A percentile compares a stretch with the other conserved stretches of the same genome.
phyloP scores from a whole-genome alignment of 768 basidiomycete species.

The Rhizopogon vesiculosus region DNA sequence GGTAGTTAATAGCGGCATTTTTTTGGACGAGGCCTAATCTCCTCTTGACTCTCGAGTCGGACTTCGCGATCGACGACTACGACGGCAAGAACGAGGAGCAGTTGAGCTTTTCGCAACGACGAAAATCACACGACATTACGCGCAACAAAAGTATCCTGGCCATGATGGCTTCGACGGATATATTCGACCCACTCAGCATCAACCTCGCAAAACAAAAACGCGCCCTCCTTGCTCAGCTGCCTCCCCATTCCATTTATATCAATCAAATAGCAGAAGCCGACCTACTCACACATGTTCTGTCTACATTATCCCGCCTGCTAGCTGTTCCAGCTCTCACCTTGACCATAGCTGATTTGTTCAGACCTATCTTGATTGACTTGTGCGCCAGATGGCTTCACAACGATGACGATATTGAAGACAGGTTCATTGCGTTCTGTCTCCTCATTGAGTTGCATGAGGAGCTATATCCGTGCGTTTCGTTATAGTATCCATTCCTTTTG shows the following conservation, averaged over 20 bases:
- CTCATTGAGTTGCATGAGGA: slow-evolving; percentile 68
- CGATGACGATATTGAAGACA: slow-evolving; percentile 41
- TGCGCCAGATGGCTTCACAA: slow-evolving; percentile 78
- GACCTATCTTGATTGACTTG: slow-evolving; percentile 76
- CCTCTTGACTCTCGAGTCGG: background rate
- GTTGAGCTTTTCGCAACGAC: slow-evolving; percentile 7
- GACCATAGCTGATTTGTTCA: slow-evolving; percentile 58
- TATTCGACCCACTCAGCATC: slow-evolving; percentile 56
- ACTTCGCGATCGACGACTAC: background rate
- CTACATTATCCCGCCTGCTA: slow-evolving; percentile 55
- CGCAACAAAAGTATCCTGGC: background rate
- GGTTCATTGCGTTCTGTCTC: slow-evolving; percentile 55
- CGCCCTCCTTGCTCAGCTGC: slow-evolving; percentile 39
- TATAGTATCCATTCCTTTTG: slow-evolving; percentile 3
- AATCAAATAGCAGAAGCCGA: slow-evolving; percentile 33
- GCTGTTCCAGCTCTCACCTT: slow-evolving; percentile 58
- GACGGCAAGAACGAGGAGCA: background rate
- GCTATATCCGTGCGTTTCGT: slow-evolving; percentile 57
- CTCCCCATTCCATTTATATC: slow-evolving; percentile 36
- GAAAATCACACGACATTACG: background rate
- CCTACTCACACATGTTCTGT: slow-evolving; percentile 41
- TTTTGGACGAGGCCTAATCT: background rate
- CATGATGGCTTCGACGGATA: background rate
- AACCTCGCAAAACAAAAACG: slow-evolving; percentile 52
- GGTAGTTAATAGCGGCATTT: slow-evolving; percentile 3